Base-by-base conservation (phyloP, 2,329 filamentous ascomycete genomes). In the Shiraia bambusicola region DNA sequence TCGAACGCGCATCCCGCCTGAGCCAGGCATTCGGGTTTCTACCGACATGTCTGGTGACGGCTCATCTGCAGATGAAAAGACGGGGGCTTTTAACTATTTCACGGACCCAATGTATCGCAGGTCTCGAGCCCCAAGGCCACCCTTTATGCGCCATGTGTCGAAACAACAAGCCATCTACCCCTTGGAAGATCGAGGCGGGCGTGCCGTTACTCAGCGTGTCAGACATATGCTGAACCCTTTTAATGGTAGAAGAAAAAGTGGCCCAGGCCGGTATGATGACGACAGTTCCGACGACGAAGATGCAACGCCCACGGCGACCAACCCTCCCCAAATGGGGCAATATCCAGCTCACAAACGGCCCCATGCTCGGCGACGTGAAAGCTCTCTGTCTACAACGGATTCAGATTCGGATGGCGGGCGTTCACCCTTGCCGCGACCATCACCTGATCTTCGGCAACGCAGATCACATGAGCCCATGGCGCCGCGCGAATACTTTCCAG, bases 41-140 rank as follows among this genome's bases (percentile, higher is more conserved):
- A 58, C 58, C 26, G 67, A 70, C 16, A 34, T 47, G 15, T 64
- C 61, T 26, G 69, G 69, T 7, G 69, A 66, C 11, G 51, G 53
- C 12, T 57, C 55, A 5, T 66, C 67, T 2, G 66, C 69, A 3
- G 72, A 75, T 40, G 72, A 74, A 25, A 63, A 69, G 39, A 57
- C 58, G 30, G 70, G 69, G 11, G 72, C 72, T 3, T 74, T 73
- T 6, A 58, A 65, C 12, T 77, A 77, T 58, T 77, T 77, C 58
- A 64, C 69, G 27, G 73, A 77, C 42, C 74, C 74, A 9, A 63
- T 76, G 24, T 76, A 75, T 45, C 66, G 74, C 34, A 73, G 74
- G 36, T 61, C 67, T 4, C 67, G 72, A 34, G 66, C n/a, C n/a
- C n/a, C 67, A 6, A 58, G 73, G 26, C 72, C 74, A 3, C 64